phyloP scores from a whole-genome alignment of 2,329 filamentous ascomycete genomes.

The Alternaria brassicae region DNA sequence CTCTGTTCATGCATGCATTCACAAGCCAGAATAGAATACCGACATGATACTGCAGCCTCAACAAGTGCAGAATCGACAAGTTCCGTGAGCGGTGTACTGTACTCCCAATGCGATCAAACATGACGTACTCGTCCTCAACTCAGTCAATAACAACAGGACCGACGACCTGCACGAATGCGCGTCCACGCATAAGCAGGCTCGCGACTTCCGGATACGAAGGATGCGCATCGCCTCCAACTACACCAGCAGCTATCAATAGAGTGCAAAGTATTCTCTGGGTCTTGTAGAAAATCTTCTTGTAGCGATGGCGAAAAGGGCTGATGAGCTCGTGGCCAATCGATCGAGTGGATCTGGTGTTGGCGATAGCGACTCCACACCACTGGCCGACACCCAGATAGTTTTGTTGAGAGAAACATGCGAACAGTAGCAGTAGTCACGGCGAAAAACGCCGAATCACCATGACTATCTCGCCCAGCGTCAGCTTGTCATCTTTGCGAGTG shows the following conservation, averaged over 20 bases:
- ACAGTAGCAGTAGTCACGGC: not conserved
- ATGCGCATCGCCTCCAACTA: not conserved
- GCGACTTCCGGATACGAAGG: not conserved
- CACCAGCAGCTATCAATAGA: not conserved
- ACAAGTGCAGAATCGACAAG: constrained; percentile 4
- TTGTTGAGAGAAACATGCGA: constrained; percentile 5
- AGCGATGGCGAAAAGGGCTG: not conserved
- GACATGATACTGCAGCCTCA: not conserved
- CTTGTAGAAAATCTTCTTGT: constrained; percentile 8
- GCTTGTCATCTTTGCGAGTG: not conserved
- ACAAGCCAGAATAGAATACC: constrained; percentile 1
- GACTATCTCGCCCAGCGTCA: not conserved
- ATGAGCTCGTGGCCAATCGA: constrained; percentile 1
- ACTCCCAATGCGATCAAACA: not conserved
- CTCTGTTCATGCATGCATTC: constrained; percentile 5
- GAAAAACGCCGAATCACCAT: not conserved
- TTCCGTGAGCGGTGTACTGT: not conserved
- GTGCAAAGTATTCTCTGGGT: not conserved
- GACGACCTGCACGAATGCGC: constrained; percentile 12
- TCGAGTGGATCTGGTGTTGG: not conserved
- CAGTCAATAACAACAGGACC: constrained; percentile 2
- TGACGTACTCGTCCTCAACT: constrained; percentile 1
- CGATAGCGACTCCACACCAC: constrained; percentile 4
- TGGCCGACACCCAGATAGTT: not conserved
- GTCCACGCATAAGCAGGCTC: constrained; percentile 3